Percentiles rank a stretch among this genome's conserved stretches.
phyloP scores from a whole-genome alignment of 2,329 filamentous ascomycete species.

The Hymenoscyphus albidus region DNA sequence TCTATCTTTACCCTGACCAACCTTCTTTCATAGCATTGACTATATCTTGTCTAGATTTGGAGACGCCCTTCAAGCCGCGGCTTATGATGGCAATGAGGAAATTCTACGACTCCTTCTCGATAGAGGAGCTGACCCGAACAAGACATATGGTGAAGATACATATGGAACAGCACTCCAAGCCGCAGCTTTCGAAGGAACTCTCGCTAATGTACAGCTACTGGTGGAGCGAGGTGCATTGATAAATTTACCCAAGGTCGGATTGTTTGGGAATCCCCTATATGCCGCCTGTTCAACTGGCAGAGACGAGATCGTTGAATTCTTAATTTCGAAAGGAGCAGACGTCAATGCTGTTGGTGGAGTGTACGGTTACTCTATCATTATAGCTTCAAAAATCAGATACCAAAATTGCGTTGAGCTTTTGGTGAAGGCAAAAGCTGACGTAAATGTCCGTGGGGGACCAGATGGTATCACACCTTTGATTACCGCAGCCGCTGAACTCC shows the following conservation, averaged over 20 bases:
- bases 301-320: not conserved
- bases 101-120: not conserved
- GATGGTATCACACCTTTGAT: not conserved
- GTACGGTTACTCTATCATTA: not conserved
- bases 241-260: not conserved
- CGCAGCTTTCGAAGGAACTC: not conserved
- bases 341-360: slow-evolving; percentile 1
- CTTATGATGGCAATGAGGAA: slow-evolving; percentile 3
- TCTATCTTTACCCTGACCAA: not conserved
- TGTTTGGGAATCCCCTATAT: not conserved
- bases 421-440: not conserved
- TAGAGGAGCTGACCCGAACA: not conserved
- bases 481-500: not conserved
- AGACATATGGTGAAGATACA: not conserved
- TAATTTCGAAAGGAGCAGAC: slow-evolving; percentile 1
- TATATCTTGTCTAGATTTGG: not conserved
- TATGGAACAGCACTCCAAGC: slow-evolving; percentile 6
- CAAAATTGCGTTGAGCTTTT: not conserved
- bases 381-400: not conserved
- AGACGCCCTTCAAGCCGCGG: slow-evolving; percentile 7
- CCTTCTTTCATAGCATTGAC: not conserved
- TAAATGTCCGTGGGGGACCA: not conserved
- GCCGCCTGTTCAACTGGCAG: slow-evolving; percentile 1
- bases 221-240: slow-evolving; percentile 3
- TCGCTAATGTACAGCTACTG: not conserved